Conservation (phyloP, 2,329 filamentous ascomycete genomes). For the Botrytis fabae region DNA sequence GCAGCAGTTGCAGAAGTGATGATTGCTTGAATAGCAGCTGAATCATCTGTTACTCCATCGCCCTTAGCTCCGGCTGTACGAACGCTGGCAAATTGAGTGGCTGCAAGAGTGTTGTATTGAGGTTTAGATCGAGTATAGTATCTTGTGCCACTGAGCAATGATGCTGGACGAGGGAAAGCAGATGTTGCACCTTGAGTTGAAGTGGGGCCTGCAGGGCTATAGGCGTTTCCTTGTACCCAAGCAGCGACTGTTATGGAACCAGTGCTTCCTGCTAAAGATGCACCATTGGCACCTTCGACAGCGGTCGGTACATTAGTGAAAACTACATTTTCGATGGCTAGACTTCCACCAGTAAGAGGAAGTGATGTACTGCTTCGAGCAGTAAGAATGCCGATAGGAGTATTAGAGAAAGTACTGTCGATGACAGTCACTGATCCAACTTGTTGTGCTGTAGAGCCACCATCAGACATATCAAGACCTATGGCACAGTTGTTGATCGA, state of each 20-base stretch:
- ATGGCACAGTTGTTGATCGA: slow-evolving; percentile 53
- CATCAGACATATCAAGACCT: slow-evolving; percentile 52
- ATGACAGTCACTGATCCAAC: slow-evolving; percentile 59
- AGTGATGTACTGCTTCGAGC: slow-evolving; percentile 52
- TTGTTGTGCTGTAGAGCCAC: slow-evolving; percentile 45
- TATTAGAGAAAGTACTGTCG: slow-evolving; percentile 54
- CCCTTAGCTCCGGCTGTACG: slow-evolving; percentile 49
- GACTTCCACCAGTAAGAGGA: slow-evolving; percentile 67
- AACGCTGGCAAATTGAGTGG: slow-evolving; percentile 47
- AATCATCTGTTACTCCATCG: slow-evolving; percentile 59
- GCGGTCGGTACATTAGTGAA: slow-evolving; percentile 66
- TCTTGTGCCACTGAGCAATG: slow-evolving; percentile 47
- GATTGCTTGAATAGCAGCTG: slow-evolving; percentile 56
- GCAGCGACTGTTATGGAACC: slow-evolving; percentile 67
- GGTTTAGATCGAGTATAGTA: slow-evolving; percentile 55
- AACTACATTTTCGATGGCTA: slow-evolving; percentile 85
- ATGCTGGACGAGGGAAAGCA: slow-evolving; percentile 47
- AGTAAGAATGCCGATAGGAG: slow-evolving; percentile 52
- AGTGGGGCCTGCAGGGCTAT: slow-evolving; percentile 52
- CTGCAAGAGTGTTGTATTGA: slow-evolving; percentile 49
- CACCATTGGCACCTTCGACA: slow-evolving; percentile 58
- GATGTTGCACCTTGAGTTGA: slow-evolving; percentile 45
- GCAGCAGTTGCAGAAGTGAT: slow-evolving; percentile 51
- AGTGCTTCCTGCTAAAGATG: slow-evolving; percentile 59
- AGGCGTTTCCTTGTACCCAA: slow-evolving; percentile 78